Conservation (phyloP, 805 yeast species). For the Kazachstania bromeliacearum region DNA sequence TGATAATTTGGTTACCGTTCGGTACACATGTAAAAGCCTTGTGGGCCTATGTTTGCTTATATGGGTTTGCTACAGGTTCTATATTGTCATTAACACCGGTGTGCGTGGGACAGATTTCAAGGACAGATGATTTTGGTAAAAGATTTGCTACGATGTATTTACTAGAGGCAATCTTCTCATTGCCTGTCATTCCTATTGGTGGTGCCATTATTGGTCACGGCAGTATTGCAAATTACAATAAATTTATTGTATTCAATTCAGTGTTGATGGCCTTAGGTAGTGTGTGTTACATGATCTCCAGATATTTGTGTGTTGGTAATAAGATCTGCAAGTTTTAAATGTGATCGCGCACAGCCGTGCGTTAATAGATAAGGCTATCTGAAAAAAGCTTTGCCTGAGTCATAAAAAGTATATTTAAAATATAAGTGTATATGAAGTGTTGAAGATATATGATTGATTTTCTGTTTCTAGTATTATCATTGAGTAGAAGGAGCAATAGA, state of each 20-base stretch:
- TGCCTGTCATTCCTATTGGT: conserved; percentile 42
- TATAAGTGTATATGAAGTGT: too few species aligned
- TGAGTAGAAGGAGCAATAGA: too few species aligned
- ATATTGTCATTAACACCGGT: conserved; percentile 52
- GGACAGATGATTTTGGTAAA: conserved; percentile 44
- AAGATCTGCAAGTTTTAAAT: conserved; percentile 30
- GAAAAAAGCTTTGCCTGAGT: too few species aligned
- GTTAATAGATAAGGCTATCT: too few species aligned
- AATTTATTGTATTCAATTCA: conserved; percentile 38
- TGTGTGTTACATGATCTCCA: conserved; percentile 32
- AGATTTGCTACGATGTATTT: conserved; percentile 50
- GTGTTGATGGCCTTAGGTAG: conserved; percentile 32
- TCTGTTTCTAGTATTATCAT: too few species aligned
- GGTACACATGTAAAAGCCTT: conserved; percentile 30
- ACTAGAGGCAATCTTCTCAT: conserved; percentile 42
- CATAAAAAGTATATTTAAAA: too few species aligned
- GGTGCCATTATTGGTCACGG: conserved; percentile 38
- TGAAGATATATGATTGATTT: too few species aligned
- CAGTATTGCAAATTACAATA: conserved; percentile 29
- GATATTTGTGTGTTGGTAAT: conserved; percentile 37
- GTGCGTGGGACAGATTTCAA: conserved; percentile 49
- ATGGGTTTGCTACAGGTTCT: conserved; percentile 49
- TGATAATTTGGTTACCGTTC: conserved; percentile 36
- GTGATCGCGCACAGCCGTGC: too few species aligned
- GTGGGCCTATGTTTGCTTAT: conserved; percentile 39